Base-by-base conservation (phyloP, 1,284 basidiomycete genomes). In the Leucoagaricus sp. region DNA sequence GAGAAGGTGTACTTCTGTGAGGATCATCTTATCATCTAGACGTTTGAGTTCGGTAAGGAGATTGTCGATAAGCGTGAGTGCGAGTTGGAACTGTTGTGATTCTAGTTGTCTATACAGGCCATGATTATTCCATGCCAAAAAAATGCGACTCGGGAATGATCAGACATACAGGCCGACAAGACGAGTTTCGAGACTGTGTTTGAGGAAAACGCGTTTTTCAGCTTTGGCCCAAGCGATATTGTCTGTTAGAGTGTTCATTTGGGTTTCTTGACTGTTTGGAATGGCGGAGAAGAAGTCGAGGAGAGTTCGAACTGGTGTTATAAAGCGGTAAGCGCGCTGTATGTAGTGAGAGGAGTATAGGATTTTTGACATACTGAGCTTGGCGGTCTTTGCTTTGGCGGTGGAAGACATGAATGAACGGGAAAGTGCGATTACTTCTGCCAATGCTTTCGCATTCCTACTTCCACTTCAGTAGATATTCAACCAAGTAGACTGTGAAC, bases 371-470 rank as follows among this genome's bases (percentile, higher is more conserved):
- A 62, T 62, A 94, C 94, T 95, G 61, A 98, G 85, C 76, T 98
- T 98, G 2, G 96, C 96, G 0, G 96, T 98, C 76, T 99, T 99
- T 7, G 97, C 96, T 73, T 99, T 99, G 25, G 96, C 96, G 1
- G 95, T 94, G 13, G 91, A 90, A 0, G 92, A 90, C 87, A 98
- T 94, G 77, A 97, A 96, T 0, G 88, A 83, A 53, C 95, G 81
- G 0, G 94, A 96, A 29, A 90, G 82, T 0, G 87, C 90, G 54
- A 98, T 93, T 12, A 97, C 87, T 58, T 93, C 84, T 1, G 95
- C 93, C 1, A 99, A 81, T 23, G 91, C 91, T 60, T 88, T 74
- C 4, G 93, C 87, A 76, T 98, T 91, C 65, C 93, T 96, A 62
- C 5, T 42, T 13, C 19, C 12, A 13, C 10, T 50, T 49, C 23